Evolutionary conservation across 225 moss, liverwort and hornwort genomes (phyloP).

Genomic region (Marchantia polymorpha): DNA sequence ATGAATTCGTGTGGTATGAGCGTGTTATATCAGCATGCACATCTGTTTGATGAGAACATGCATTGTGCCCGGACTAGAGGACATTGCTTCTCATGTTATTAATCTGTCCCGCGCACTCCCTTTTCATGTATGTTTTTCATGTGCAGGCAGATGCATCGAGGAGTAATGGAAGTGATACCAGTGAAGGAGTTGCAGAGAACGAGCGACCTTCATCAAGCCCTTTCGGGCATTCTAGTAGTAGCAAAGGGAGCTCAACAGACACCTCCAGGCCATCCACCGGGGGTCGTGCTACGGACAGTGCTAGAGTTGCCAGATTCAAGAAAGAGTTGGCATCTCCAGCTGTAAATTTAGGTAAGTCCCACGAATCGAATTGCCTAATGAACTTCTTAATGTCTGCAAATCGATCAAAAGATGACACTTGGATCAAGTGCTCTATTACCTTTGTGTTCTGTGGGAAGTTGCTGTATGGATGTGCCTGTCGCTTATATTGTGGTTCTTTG

Average conservation of each 20-base stretch:
- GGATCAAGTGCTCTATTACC: too few relatives aligned
- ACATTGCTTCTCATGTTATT: background rate
- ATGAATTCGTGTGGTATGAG: too few relatives aligned
- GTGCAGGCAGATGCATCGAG: constrained; percentile 43
- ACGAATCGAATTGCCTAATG: background rate
- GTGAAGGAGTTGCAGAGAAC: constrained; percentile 58
- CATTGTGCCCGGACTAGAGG: background rate
- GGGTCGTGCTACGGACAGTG: constrained; percentile 92
- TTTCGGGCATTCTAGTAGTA: constrained; percentile 51
- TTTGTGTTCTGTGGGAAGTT: too few relatives aligned
- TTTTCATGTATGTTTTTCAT: background rate
- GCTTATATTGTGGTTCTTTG: background rate
- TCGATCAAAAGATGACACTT: too few relatives aligned
- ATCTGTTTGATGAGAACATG: background rate
- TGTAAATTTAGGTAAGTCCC: constrained; percentile 71
- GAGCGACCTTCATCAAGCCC: constrained; percentile 58
- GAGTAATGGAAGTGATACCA: constrained; percentile 68
- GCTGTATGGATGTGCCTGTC: too few relatives aligned
- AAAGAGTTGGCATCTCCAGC: constrained; percentile 76
- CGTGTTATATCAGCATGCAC: background rate
- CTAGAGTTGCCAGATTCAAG: constrained; percentile 93
- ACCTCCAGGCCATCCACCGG: constrained; percentile 69
- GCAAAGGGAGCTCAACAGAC: constrained; percentile 74
- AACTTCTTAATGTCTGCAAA: too few relatives aligned
- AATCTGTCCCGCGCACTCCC: background rate